Conservation (phyloP, 148 eudicot species). For the Heliosperma pusillum region DNA sequence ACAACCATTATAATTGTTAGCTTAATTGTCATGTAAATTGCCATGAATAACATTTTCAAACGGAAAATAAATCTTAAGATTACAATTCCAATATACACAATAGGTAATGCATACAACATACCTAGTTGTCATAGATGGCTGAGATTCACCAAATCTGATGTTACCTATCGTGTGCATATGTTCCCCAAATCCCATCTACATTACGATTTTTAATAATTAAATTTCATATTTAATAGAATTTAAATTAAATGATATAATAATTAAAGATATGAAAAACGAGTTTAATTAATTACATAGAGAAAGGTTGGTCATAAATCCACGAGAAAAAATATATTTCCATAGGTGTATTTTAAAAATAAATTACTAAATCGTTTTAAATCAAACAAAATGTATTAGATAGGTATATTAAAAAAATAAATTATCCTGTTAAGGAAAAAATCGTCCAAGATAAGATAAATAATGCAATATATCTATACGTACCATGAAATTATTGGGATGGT, state of each 20-base stretch:
- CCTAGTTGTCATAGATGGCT: constrained; percentile 23
- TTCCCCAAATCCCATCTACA: constrained; percentile 24
- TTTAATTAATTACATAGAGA: neutral
- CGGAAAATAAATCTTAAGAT: constrained; percentile 8
- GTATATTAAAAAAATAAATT: no score
- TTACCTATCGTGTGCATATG: constrained; percentile 21
- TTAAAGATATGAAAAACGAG: neutral
- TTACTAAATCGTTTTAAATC: no score
- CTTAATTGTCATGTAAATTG: neutral
- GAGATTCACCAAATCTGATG: constrained; percentile 23
- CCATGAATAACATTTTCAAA: neutral
- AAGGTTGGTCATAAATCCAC: neutral
- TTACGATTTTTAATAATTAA: neutral
- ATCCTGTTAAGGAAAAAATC: neutral
- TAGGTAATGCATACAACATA: neutral
- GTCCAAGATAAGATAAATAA: no score
- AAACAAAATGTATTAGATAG: no score
- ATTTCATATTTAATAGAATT: neutral
- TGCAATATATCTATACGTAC: constrained; percentile 4
- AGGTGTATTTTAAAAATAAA: no score
- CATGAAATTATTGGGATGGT: constrained; percentile 20
- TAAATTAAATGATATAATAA: no score
- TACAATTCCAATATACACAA: neutral
- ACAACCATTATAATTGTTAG: neutral
- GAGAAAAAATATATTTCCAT: neutral